Conservation (phyloP, 2,329 filamentous ascomycete species). For the Pseudocercospora vitis region DNA sequence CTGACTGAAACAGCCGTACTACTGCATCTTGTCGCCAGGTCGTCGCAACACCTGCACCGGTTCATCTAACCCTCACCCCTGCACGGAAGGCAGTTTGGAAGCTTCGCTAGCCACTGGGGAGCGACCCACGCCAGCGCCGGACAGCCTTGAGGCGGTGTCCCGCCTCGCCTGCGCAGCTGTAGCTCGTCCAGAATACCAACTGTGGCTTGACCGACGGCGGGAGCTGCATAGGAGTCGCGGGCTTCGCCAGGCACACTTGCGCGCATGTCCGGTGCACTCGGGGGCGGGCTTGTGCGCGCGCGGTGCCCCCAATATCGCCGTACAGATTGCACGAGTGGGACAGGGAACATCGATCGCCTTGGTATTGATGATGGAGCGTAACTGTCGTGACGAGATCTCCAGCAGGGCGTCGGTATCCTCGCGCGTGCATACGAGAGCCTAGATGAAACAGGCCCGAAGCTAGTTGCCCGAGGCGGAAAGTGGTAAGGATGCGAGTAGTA, state of each 20-base stretch:
- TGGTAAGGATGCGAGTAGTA: conserved; percentile 16
- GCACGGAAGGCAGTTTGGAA: conserved; percentile 16
- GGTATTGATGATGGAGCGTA: conserved; percentile 1
- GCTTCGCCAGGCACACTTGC: conserved; percentile 3
- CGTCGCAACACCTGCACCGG: conserved; percentile 12
- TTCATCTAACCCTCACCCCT: conserved; percentile 8
- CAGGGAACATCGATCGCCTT: conserved; percentile 10
- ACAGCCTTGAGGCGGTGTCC: conserved; percentile 13
- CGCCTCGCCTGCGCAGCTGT: conserved; percentile 2
- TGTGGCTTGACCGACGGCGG: conserved; percentile 13
- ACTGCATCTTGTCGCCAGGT: conserved; percentile 10
- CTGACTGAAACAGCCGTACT: conserved; percentile 14
- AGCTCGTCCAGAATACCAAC: conserved; percentile 5
- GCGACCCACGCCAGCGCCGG: conserved; percentile 17
- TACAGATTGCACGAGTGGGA: conserved; percentile 3
- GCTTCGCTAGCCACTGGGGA: conserved; percentile 17
- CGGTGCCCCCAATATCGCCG: conserved; percentile 4
- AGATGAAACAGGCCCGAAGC: conserved; percentile 8
- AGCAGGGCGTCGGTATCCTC: conserved; percentile 1
- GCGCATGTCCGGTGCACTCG: conserved; percentile 11
- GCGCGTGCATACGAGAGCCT: conserved; percentile 2
- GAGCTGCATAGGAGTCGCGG: conserved; percentile 12
- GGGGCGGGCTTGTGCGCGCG: too few relatives aligned
- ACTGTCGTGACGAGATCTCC: conserved; percentile 6
- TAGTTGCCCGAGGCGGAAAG: conserved; percentile 6